phyloP scores from a whole-genome alignment of 202 grass and related monocot genomes.

The Elaeis oleifera region DNA sequence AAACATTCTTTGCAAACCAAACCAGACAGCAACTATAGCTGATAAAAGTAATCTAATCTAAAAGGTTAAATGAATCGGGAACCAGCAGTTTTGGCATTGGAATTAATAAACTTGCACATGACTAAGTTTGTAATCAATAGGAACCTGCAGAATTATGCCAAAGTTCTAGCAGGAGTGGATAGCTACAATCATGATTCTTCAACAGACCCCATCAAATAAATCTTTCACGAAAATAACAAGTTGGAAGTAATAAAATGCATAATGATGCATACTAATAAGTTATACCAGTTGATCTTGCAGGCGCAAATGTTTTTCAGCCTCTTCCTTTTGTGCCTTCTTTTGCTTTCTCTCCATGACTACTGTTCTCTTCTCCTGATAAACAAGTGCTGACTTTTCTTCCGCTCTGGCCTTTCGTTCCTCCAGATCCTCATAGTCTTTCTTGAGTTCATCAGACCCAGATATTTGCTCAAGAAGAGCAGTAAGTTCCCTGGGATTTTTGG shows the following conservation, averaged over 20 bases:
- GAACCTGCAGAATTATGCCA: no score
- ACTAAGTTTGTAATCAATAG: no score
- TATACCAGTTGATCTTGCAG: conserved; percentile 68
- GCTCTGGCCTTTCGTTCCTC: conserved; percentile 56
- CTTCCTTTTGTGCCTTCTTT: conserved; percentile 95
- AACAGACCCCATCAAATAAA: no score
- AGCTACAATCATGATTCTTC: no score
- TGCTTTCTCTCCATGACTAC: conserved; percentile 92
- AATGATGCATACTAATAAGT: neutral
- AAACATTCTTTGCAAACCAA: no score
- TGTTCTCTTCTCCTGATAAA: conserved; percentile 95
- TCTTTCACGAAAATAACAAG: neutral
- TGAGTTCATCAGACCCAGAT: conserved; percentile 82
- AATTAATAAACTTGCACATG: no score
- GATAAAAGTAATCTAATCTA: no score
- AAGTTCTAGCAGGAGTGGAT: no score
- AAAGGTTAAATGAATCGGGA: no score
- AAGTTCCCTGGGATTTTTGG: conserved; percentile 94
- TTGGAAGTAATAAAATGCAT: neutral
- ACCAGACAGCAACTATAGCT: no score
- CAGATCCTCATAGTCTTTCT: conserved; percentile 77
- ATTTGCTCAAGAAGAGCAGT: conserved; percentile 91
- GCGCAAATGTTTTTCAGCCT: conserved; percentile 77
- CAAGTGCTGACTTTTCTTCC: conserved; percentile 83
- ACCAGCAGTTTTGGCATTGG: no score